Conservation (phyloP, 2,329 filamentous ascomycete genomes). For the Alternaria angustiovoidea region DNA sequence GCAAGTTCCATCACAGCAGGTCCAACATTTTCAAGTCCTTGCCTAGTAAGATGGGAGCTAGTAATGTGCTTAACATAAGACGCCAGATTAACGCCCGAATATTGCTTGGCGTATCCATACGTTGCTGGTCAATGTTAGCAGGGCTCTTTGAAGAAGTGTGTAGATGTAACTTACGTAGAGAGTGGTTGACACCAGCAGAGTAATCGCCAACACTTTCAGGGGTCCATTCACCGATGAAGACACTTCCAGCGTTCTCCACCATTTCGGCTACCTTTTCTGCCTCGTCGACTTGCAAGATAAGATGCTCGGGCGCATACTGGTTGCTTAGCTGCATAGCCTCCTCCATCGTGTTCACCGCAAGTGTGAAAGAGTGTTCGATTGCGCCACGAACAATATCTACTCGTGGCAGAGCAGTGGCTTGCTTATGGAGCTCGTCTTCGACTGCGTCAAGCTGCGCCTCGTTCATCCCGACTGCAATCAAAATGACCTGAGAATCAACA, state of each 20-base stretch:
- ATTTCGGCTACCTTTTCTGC: slow-evolving; percentile 76
- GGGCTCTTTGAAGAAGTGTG: background rate
- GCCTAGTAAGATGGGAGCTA: slow-evolving; percentile 84
- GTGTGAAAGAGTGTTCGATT: slow-evolving; percentile 90
- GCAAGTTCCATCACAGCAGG: slow-evolving; percentile 93
- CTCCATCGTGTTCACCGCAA: slow-evolving; percentile 76
- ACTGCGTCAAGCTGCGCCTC: slow-evolving; percentile 80
- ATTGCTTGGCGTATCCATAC: slow-evolving; percentile 97
- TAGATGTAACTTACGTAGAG: slow-evolving; percentile 75
- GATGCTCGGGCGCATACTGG: slow-evolving; percentile 92
- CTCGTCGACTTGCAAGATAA: slow-evolving; percentile 88
- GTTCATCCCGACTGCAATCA: slow-evolving; percentile 82
- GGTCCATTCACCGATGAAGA: slow-evolving; percentile 96
- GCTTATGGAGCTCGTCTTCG: slow-evolving; percentile 87
- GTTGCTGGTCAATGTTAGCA: slow-evolving; percentile 69
- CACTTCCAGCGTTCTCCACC: slow-evolving; percentile 93
- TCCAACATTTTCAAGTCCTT: slow-evolving; percentile 86
- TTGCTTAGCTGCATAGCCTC: slow-evolving; percentile 86
- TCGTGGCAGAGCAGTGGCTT: slow-evolving; percentile 85
- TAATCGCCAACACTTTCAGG: slow-evolving; percentile 98
- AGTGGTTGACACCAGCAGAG: slow-evolving; percentile 97
- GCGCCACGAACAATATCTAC: slow-evolving; percentile 92
- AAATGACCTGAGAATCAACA: slow-evolving; percentile 91
- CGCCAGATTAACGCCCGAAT: slow-evolving; percentile 93
- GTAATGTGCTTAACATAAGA: slow-evolving; percentile 99